Evolutionary conservation across 805 yeast species (phyloP).

Genomic region (Wickerhamomyces ciferrii): DNA sequence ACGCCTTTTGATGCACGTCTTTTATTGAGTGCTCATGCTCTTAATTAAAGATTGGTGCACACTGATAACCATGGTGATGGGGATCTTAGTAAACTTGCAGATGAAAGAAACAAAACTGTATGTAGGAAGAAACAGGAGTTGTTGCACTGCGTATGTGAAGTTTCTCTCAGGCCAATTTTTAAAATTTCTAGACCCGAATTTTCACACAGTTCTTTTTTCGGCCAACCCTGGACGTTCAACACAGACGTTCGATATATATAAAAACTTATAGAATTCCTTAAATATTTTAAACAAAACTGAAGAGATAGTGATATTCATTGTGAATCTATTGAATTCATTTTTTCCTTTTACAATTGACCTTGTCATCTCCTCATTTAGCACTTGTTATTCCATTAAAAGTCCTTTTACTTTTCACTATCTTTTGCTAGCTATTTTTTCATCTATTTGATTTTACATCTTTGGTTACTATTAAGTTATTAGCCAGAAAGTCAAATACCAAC

Average conservation of each 20-base stretch:
- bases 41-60: neutral
- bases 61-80: neutral
- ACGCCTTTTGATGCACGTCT: neutral
- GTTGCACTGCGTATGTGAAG: neutral
- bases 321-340: neutral
- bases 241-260: neutral
- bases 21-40: neutral
- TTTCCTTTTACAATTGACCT: neutral
- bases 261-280: neutral
- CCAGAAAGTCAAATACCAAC: neutral
- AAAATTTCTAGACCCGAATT: neutral
- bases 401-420: neutral
- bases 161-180: neutral
- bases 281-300: neutral
- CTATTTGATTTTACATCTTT: neutral
- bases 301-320: neutral
- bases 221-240: neutral
- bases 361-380: neutral
- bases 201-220: neutral
- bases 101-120: neutral
- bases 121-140: neutral
- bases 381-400: neutral
- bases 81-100: neutral
- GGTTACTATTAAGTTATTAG: slow-evolving; percentile 1
- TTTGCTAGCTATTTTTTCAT: neutral